Evolutionary conservation across 2,329 filamentous ascomycete species (phyloP).

Genomic region (Penicillium sp.): DNA sequence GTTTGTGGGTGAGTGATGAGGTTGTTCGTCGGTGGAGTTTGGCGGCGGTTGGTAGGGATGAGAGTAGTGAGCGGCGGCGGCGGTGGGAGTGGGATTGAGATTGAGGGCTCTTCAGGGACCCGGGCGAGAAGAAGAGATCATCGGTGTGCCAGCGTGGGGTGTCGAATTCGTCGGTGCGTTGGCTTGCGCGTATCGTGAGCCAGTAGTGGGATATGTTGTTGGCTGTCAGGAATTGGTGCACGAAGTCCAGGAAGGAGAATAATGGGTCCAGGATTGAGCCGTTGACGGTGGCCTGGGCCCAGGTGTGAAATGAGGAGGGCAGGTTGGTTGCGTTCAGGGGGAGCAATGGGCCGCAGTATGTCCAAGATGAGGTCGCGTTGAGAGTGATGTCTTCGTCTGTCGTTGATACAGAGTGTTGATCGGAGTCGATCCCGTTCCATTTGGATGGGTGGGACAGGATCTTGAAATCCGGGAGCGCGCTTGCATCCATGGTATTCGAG

Average conservation of each 20-base stretch:
- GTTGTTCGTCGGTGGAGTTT: not conserved
- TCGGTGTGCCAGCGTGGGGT: slow-evolving; percentile 54
- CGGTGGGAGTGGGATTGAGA: not conserved
- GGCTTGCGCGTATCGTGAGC: slow-evolving; percentile 52
- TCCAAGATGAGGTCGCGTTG: slow-evolving; percentile 43
- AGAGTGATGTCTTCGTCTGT: slow-evolving; percentile 16
- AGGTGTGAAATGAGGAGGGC: slow-evolving; percentile 44
- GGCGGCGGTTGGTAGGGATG: not conserved
- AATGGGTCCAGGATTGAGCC: slow-evolving; percentile 39
- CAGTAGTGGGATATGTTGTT: slow-evolving; percentile 49
- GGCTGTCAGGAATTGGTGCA: slow-evolving; percentile 40
- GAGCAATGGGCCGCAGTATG: slow-evolving; percentile 49
- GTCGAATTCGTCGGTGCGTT: slow-evolving; percentile 48
- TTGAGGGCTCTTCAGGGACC: slow-evolving; percentile 16
- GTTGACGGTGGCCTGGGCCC: slow-evolving; percentile 39
- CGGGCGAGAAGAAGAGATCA: slow-evolving; percentile 49
- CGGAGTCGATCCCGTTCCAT: not conserved
- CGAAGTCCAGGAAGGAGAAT: slow-evolving; percentile 46
- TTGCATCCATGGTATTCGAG: slow-evolving; percentile 18
- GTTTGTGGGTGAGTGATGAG: not conserved
- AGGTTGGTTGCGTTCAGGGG: slow-evolving; percentile 26
- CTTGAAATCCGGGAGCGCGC: slow-evolving; percentile 21
- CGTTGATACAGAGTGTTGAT: not conserved
- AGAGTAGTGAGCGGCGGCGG: slow-evolving; percentile 11
- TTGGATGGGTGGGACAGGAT: slow-evolving; percentile 19